phyloP scores from a whole-genome alignment of 169 alveolate genomes.

The Cryptosporidium bovis region DNA sequence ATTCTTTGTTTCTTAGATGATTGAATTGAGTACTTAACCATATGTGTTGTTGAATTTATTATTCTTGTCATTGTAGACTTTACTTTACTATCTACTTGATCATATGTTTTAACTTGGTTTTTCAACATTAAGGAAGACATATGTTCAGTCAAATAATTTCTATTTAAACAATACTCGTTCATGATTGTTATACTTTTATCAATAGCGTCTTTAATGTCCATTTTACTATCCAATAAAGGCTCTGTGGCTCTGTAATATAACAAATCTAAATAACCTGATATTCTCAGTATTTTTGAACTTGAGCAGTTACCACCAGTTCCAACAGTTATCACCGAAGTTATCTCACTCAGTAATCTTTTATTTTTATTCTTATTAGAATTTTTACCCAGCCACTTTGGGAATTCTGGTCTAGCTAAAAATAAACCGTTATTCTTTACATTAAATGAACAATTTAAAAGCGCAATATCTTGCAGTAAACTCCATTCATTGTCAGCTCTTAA shows the following conservation, averaged over 20 bases:
- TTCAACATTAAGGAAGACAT: constrained; percentile 61
- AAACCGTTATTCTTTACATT: constrained; percentile 48
- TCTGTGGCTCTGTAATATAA: constrained; percentile 32
- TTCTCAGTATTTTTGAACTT: constrained; percentile 24
- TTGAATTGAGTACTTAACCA: constrained; percentile 44
- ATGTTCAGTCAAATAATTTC: constrained; percentile 62
- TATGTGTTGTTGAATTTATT: constrained; percentile 58
- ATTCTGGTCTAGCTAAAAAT: constrained; percentile 85
- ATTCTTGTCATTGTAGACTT: constrained; percentile 63
- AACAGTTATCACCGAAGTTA: constrained; percentile 47
- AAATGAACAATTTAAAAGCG: constrained; percentile 82
- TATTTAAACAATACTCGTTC: constrained; percentile 50
- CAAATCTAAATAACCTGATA: constrained; percentile 64
- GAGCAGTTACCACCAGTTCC: constrained; percentile 71
- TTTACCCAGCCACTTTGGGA: constrained; percentile 94
- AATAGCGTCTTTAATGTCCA: constrained; percentile 46
- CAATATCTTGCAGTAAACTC: constrained; percentile 88
- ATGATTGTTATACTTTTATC: constrained; percentile 30
- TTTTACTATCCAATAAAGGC: constrained; percentile 32
- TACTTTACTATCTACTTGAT: constrained; percentile 53
- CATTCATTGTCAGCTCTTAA: constrained; percentile 88
- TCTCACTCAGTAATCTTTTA: constrained; percentile 84
- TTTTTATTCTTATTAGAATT: constrained; percentile 90
- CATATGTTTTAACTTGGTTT: constrained; percentile 45
- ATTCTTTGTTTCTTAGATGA: not conserved